Conservation (phyloP, 805 yeast genomes). For the Candida khao-thaluensis region DNA sequence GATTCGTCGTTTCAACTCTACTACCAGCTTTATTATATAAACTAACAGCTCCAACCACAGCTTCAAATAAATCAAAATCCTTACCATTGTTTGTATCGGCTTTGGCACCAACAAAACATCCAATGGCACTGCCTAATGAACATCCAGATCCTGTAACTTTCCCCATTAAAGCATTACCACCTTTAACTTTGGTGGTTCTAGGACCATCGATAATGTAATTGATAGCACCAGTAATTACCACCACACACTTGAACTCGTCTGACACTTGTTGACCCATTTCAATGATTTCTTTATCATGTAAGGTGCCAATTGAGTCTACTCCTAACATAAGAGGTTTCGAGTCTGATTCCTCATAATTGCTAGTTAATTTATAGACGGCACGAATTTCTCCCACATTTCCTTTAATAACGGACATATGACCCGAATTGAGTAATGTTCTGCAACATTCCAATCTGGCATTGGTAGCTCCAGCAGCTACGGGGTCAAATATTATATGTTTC, state of each 20-base stretch:
- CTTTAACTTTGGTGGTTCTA: constrained; percentile 38
- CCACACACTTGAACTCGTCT: constrained; percentile 50
- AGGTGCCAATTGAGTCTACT: constrained; percentile 52
- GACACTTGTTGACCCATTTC: constrained; percentile 52
- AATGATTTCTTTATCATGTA: constrained; percentile 25
- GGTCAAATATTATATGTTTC: constrained; percentile 76
- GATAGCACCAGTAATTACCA: constrained; percentile 65
- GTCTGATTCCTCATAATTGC: constrained; percentile 14
- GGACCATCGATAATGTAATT: constrained; percentile 26
- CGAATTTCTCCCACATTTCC: constrained; percentile 86
- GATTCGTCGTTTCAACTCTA: constrained; percentile 44
- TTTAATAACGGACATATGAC: constrained; percentile 66
- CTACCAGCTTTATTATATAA: constrained; percentile 64
- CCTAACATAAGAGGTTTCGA: constrained; percentile 57
- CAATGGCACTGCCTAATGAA: constrained; percentile 70
- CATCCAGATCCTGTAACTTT: constrained; percentile 82
- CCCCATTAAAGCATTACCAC: constrained; percentile 66
- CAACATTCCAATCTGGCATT: constrained; percentile 51
- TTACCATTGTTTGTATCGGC: constrained; percentile 20
- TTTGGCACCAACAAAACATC: constrained; percentile 52
- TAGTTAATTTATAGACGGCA: constrained; percentile 47
- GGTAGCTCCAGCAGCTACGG: constrained; percentile 92
- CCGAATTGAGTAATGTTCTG: constrained; percentile 50
- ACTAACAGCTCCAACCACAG: constrained; percentile 54
- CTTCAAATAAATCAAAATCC: constrained; percentile 33